Base-by-base conservation (phyloP, 2,329 filamentous ascomycete genomes). In the Chaetomiaceae sp. region DNA sequence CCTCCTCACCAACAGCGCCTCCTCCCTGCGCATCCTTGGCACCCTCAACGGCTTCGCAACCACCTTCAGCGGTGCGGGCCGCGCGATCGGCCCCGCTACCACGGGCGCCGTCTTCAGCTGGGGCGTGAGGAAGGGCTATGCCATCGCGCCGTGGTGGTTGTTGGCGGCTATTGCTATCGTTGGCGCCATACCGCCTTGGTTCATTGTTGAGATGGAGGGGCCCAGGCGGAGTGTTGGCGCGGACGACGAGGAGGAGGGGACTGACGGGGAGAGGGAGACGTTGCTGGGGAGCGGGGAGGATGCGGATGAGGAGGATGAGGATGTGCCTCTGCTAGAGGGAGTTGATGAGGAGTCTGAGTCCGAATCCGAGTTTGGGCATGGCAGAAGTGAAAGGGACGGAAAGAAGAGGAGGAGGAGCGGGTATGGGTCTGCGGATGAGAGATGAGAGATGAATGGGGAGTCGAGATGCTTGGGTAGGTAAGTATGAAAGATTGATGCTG, bases 21-120 rank as follows among this genome's bases (percentile, higher is more conserved):
- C 76, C 1, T 90, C 85, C 48, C 72, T 96, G 14, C 74, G 78
- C 38, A 80, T 95, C 9, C 77, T 97, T 5, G 91, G 90, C 1
- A 96, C 91, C 0, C 71, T 97, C 49, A 97, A 97, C 63, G 93
- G 92, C 3, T 83, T 96, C 55, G 91, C 89, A 0, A 96, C 91
- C 0, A 87, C 85, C 50, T 82, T 91, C 30, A 86, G 84, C 57
- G 90, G 88, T 0, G 68, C 96, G 5, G 92, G 91, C 2, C 75
- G 91, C 43, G 91, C 89, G 0, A 62, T 78, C 0, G 93, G 93
- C 0, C 92, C 93, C 0, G 87, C 87, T 0, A 67, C 86, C 30
- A 78, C 83, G 0, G 92, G 92, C 0, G 70, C 75, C 1, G 74
- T 83, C 0, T 96, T 96, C 63, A 86, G 82, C 0, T 82, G 80